A percentile compares a stretch with the other conserved stretches of the same genome.
Conservation (phyloP, 345 rosid species). For the Hevea brasiliensis region DNA sequence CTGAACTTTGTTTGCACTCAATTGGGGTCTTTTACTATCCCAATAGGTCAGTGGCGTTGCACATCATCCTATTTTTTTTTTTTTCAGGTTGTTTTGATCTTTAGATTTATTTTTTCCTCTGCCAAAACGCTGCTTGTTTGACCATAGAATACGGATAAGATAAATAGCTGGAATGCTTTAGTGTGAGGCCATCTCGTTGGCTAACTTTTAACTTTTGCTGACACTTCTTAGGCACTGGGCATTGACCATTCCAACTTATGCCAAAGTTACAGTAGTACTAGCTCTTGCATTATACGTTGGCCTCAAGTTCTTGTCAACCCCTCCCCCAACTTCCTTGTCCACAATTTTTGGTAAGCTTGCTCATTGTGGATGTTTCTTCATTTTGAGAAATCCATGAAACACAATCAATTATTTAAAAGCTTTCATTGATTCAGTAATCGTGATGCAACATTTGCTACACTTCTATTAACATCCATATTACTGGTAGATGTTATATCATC, state of each 20-base stretch:
- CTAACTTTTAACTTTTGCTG: not conserved
- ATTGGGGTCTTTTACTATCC: constrained; percentile 77
- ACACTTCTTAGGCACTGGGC: constrained; percentile 65
- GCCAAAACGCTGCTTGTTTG: not conserved
- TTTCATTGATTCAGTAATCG: not conserved
- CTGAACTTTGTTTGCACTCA: constrained; percentile 63
- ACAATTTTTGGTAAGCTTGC: constrained; percentile 60
- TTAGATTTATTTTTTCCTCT: not conserved
- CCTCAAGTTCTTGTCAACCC: constrained; percentile 74
- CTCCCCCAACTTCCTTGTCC: constrained; percentile 58
- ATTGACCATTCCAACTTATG: constrained; percentile 64
- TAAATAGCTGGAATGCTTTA: not conserved
- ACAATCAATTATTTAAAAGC: constrained; percentile 8
- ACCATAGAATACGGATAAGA: not conserved
- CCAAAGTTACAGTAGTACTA: constrained; percentile 50
- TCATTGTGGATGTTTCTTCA: not conserved
- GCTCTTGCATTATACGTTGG: constrained; percentile 64
- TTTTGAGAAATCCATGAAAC: not conserved
- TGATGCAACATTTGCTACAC: not conserved
- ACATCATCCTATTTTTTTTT: not conserved
- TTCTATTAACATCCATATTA: not conserved
- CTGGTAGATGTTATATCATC: not conserved
- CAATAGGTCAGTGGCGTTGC: constrained; percentile 41
- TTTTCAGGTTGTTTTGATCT: not conserved
- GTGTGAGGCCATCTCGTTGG: not conserved